Percentiles rank a stretch among this genome's conserved stretches.
phyloP scores from a whole-genome alignment of 2,329 filamentous ascomycete species.

The Apiospora phragmitis region DNA sequence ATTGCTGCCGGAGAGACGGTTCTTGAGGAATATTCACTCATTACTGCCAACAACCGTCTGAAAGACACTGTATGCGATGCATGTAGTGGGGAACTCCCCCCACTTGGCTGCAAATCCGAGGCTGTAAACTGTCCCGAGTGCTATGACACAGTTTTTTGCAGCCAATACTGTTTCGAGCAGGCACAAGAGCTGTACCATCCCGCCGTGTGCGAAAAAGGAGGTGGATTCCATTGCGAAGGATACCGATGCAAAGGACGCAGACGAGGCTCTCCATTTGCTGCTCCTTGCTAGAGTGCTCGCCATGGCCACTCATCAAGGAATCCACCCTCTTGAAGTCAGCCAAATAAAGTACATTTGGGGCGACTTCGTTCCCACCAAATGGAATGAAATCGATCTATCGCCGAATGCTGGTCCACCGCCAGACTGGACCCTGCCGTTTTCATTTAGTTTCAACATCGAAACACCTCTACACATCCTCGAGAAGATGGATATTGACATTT shows the following conservation, averaged over 20 bases:
- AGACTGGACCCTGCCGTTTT: constrained; percentile 73
- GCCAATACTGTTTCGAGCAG: constrained; percentile 56
- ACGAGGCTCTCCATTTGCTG: constrained; percentile 62
- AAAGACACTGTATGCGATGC: constrained; percentile 89
- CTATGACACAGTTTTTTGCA: constrained; percentile 67
- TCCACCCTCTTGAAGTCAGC: constrained; percentile 63
- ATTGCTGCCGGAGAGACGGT: constrained; percentile 76
- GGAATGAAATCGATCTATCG: constrained; percentile 55
- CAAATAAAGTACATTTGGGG: constrained; percentile 71
- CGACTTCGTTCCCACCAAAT: constrained; percentile 56
- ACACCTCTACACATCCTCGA: constrained; percentile 76
- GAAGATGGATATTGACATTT: constrained; percentile 83
- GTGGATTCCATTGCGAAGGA: constrained; percentile 67
- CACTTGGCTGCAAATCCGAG: constrained; percentile 47
- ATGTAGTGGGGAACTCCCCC: constrained; percentile 74
- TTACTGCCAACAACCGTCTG: constrained; percentile 86
- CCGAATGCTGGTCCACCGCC: constrained; percentile 58
- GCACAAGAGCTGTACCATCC: constrained; percentile 64
- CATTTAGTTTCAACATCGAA: constrained; percentile 74
- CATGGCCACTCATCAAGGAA: constrained; percentile 60
- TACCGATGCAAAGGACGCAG: constrained; percentile 58
- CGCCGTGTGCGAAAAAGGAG: constrained; percentile 64
- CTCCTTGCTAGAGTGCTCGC: constrained; percentile 63
- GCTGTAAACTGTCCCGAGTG: constrained; percentile 61
- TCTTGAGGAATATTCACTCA: constrained; percentile 77